Evolutionary conservation across 108 stramenopile species (phyloP), one percentile per base, ranked within the genome.

Genomic region (Cyclotella cryptica): DNA sequence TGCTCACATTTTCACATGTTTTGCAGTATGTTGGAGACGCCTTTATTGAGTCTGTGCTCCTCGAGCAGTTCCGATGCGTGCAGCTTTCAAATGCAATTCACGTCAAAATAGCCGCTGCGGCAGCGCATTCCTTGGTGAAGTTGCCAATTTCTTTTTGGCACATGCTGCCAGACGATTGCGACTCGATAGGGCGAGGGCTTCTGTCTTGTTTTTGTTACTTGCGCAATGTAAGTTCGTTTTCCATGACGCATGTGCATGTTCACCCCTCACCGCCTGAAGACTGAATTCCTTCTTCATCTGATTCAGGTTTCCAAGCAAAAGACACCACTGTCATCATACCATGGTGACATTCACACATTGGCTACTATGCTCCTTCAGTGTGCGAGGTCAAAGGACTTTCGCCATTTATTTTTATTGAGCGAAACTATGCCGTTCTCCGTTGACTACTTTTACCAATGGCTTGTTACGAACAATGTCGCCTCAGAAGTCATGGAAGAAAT

Each of bases 81-180:
- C 80, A 81, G 53, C 44, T 77, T 10, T 72, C 61, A 21, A 43
- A 35, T 43, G 22, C 27, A 3, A 41, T 81, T 8, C 70, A 84
- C 53, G 69, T 81, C 35, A 84, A 84, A 71, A 77, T 84, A 62
- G 13, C 62, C 15, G 62, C 75, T 22, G 75, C 75, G 43, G 74
- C 84, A 59, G 53, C 45, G 44, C 52, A 55, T 53, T 63, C 79
- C 45, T 45, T 84, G 44, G 14, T 46, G n/a, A 61, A 39, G 10
- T 53, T 84, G 63, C 75, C 84, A 15, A 22, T 10, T 40, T 39
- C 79, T 11, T 69, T 84, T 52, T 84, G 84, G 84, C 43, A 75
- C 44, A 19, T 65, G 42, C 19, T 81, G 49, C 77, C 84, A 7
- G 47, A 53, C n/a, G 51, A 66, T 29, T 78, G 72, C 40, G 58